These are phyloP conservation scores for Kwoniella shivajii DNA, from an alignment of 1,284 basidiomycete genomes.

Conservation along the genomic window DNA sequence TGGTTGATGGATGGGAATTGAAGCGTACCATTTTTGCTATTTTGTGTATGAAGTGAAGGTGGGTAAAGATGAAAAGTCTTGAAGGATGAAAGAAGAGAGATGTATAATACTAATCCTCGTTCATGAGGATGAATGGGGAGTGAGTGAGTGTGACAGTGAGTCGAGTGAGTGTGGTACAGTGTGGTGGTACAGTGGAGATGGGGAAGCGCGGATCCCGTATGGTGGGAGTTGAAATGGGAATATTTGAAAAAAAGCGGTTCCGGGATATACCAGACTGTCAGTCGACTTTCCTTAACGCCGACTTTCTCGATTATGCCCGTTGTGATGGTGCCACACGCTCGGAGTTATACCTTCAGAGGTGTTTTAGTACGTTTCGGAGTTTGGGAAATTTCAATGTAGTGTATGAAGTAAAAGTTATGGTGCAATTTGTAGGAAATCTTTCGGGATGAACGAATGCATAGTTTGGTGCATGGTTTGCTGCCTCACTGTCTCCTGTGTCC, in stretches of 20 bases:
- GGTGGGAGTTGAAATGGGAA: too few relatives aligned
- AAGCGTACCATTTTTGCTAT: constrained; percentile 40
- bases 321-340: constrained; percentile 7
- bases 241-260: too few relatives aligned
- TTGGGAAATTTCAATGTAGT: constrained; percentile 2
- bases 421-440: too few relatives aligned
- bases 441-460: background rate
- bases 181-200: background rate
- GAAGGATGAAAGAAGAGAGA: constrained; percentile 23
- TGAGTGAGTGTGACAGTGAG: constrained; percentile 1
- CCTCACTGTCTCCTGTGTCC: too few relatives aligned
- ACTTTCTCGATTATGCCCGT: constrained; percentile 13
- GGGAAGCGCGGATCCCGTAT: background rate
- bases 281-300: constrained; percentile 25
- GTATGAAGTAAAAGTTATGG: too few relatives aligned
- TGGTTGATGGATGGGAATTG: background rate
- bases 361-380: constrained; percentile 8
- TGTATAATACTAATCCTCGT: background rate
- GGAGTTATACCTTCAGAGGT: constrained; percentile 5
- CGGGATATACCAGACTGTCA: too few relatives aligned
- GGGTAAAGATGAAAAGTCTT: constrained; percentile 17
- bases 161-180: background rate
- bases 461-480: background rate
- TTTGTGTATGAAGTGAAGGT: constrained; percentile 14
- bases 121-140: background rate